phyloP scores from a whole-genome alignment of 2,329 filamentous ascomycete species.

The Colletotrichum salicis region DNA sequence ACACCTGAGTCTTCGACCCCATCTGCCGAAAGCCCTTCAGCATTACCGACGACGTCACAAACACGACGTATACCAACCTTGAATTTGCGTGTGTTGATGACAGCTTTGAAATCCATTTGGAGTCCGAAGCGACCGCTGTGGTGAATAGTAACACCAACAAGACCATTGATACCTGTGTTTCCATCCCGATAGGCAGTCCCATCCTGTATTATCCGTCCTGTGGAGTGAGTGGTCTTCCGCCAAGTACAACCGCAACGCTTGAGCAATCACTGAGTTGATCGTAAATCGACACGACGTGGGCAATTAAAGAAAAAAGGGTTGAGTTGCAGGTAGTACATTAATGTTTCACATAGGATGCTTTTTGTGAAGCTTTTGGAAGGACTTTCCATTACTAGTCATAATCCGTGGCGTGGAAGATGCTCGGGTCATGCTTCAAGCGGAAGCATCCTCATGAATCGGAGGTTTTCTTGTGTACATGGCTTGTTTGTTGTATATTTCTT shows the following conservation, averaged over 20 bases:
- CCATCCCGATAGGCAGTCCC: not conserved
- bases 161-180: slow-evolving; percentile 15
- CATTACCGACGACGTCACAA: slow-evolving; percentile 19
- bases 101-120: not conserved
- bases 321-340: too few relatives aligned
- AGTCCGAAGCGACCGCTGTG: slow-evolving; percentile 13
- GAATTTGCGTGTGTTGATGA: slow-evolving; percentile 25
- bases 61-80: slow-evolving; percentile 17
- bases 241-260: not conserved
- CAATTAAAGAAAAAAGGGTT: not conserved
- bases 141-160: slow-evolving; percentile 20
- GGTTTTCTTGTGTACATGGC: too few relatives aligned
- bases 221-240: not conserved
- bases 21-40: slow-evolving; percentile 32
- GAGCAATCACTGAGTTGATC: not conserved
- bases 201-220: not conserved
- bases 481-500: too few relatives aligned
- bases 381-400: too few relatives aligned
- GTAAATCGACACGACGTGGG: not conserved
- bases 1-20: slow-evolving; percentile 22
- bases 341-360: too few relatives aligned
- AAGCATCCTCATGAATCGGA: too few relatives aligned
- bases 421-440: too few relatives aligned
- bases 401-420: not conserved
- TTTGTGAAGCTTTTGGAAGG: too few relatives aligned